Base-by-base conservation (phyloP, 768 basidiomycete genomes). In the button mushroom (Agaricus bisporus) region DNA sequence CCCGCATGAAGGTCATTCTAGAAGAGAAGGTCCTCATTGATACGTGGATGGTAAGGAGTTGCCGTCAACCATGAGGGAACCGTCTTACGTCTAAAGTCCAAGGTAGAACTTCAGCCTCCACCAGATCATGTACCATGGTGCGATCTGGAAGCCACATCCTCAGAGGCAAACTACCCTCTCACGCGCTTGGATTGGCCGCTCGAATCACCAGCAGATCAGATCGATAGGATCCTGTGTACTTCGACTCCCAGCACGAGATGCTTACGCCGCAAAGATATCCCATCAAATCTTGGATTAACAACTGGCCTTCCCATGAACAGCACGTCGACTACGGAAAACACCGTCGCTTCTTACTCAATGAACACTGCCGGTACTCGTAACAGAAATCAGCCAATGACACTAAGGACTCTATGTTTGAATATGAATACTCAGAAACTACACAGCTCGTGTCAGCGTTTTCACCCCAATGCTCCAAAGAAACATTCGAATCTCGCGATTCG, bases 21-120 rank as follows among this genome's bases (percentile, higher is more conserved):
- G 42, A 52, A 28, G 51, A 50, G n/a, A 50, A 50, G 39, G 41
- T 50, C 14, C 39, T 50, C 4, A 25, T 50, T 29, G 28, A 50
- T n/a, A 50, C 14, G 2, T 50, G 49, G 49, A 50, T 37, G 25
- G 49, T 50, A 50, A 50, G 49, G 22, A 32, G 6, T 8, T 41
- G 15, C 2, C 7, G 1, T 20, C 4, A 17, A 18, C 39, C 17
- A 2, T 38, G n/a, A 39, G 12, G n/a, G 8, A 47, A 18, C 18
- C 47, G 26, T 32, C 52, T 47, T 28, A 47, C 12, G 28, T 47
- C 9, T 17, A 28, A 47, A 54, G 45, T 37, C 36, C 45, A 47
- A 47, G 45, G 52, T 47, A 17, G 44, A 17, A 20, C 45, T 37
- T 25, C 38, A 47, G 29, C 18, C 52, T 10, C 52, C 52, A 17